Evolutionary conservation across 441 rosid genomes (phyloP), one percentile per base, ranked within the genome.

Genomic region (Dalechampia spathulata): DNA sequence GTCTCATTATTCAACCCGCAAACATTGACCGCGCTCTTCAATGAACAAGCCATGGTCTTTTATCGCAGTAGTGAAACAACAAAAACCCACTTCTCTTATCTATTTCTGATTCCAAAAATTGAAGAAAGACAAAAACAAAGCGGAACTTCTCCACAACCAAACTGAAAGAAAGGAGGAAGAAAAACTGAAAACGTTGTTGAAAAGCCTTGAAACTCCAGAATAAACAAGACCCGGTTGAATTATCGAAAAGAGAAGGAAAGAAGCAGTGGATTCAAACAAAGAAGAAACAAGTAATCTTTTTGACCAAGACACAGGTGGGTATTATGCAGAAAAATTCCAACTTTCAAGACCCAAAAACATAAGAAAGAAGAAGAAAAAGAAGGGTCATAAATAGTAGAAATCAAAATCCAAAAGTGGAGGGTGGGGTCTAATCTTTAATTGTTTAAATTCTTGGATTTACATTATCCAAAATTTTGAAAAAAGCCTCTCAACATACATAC

Each of bases 11-110:
- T 30, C 26, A 62, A 46, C 45, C 70, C 70, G 67, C 57, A 54
- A 50, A 68, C 40, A 43, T 37, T 26, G 22, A 64, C 7, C 39
- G 52, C 52, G 21, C 30, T 23, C 23, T 54, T 72, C 62, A 54
- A 64, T 28, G 68, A 70, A 63, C 49, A 66, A 9, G 73, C 74
- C 81, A 76, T 72, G 54, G 28, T 47, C 27, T 28, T 23, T 9
- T 39, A 14, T 15, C 4, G 0, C 11, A 15, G 21, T 51, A 16
- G 38, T 6, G 28, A 4, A n/a, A 2, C 9, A 13, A 39, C 49
- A 8, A 15, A 44, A 56, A 49, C 39, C 61, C 43, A 23, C 49
- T 19, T 14, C 25, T 5, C 51, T 30, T 5, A 19, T 20, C 20
- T 22, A 12, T 49, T 59, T n/a, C 41, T 23, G 59, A 55, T 41